A percentile compares a stretch with the other conserved stretches of the same genome.
Evolutionary conservation across 1,284 basidiomycete genomes (phyloP).

Genomic region (Polyporus tsugae): DNA sequence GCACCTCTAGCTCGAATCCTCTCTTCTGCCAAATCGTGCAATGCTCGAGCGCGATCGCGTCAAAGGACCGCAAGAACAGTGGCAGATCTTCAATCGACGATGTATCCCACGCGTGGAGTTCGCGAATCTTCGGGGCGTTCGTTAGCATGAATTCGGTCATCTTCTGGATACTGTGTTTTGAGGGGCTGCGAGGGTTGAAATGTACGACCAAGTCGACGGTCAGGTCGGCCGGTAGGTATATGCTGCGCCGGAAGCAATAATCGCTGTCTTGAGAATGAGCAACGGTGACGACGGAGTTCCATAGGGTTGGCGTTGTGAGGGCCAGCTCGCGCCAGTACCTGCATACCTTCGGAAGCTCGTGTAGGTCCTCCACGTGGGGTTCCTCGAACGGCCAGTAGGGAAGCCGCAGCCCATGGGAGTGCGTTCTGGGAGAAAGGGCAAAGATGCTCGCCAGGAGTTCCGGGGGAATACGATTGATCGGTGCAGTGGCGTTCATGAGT

Average conservation of each 20-base stretch:
- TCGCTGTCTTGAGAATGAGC: not conserved
- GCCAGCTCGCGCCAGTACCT: slow-evolving; percentile 7
- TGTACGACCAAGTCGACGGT: not conserved
- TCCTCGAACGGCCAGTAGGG: not conserved
- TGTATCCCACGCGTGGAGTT: not conserved
- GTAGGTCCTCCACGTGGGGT: not conserved
- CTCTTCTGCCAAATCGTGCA: not conserved
- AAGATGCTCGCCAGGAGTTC: slow-evolving; percentile 11
- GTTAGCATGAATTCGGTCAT: not conserved
- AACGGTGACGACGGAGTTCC: not conserved
- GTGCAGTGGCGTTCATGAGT: slow-evolving; percentile 2
- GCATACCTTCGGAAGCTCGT: slow-evolving; percentile 2
- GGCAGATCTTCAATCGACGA: not conserved
- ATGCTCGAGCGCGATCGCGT: not conserved
- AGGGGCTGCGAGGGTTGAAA: not conserved
- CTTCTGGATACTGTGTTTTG: not conserved
- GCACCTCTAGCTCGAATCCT: not conserved
- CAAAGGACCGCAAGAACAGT: not conserved
- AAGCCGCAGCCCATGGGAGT: not conserved
- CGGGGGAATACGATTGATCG: slow-evolving; percentile 15
- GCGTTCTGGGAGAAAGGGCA: not conserved
- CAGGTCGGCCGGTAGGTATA: not conserved
- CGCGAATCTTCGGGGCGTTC: not conserved
- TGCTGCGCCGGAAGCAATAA: not conserved
- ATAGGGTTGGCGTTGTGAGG: not conserved